Conservation (phyloP, 1,139 yeast species). For the Hyphopichia burtonii region DNA sequence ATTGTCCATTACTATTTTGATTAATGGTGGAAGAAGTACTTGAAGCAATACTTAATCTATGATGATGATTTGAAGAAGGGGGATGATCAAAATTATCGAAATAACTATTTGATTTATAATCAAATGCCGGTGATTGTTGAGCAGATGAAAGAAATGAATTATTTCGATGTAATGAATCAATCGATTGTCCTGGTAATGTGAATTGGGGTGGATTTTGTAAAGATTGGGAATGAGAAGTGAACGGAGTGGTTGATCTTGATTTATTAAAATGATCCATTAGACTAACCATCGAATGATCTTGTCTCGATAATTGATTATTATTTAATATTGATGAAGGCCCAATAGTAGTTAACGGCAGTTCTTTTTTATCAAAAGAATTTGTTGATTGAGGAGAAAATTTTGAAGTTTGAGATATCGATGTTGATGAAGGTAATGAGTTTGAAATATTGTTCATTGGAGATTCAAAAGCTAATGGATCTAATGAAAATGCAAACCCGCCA, state of each 20-base stretch:
- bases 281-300: constrained; percentile 24
- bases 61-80: constrained; percentile 3
- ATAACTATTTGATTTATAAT: background rate
- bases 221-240: constrained; percentile 2
- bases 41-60: constrained; percentile 2
- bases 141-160: constrained; percentile 2
- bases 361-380: constrained; percentile 9
- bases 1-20: constrained; percentile 1
- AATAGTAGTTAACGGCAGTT: background rate
- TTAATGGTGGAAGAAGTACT: constrained; percentile 1
- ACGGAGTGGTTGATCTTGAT: constrained; percentile 2
- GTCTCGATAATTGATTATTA: constrained; percentile 4
- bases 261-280: constrained; percentile 19
- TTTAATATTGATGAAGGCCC: constrained; percentile 6
- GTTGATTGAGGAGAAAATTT: constrained; percentile 6
- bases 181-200: constrained; percentile 3
- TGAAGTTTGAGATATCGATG: background rate
- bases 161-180: background rate
- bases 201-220: constrained; percentile 7
- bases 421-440: constrained; percentile 1
- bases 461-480: constrained; percentile 36
- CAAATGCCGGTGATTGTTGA: constrained; percentile 1
- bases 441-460: constrained; percentile 26
- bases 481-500: constrained; percentile 16
- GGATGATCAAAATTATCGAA: constrained; percentile 4